Evolutionary conservation across 805 yeast genomes (phyloP), one percentile per base, ranked within the genome.

Genomic region (Lachancea lanzarotensis): DNA sequence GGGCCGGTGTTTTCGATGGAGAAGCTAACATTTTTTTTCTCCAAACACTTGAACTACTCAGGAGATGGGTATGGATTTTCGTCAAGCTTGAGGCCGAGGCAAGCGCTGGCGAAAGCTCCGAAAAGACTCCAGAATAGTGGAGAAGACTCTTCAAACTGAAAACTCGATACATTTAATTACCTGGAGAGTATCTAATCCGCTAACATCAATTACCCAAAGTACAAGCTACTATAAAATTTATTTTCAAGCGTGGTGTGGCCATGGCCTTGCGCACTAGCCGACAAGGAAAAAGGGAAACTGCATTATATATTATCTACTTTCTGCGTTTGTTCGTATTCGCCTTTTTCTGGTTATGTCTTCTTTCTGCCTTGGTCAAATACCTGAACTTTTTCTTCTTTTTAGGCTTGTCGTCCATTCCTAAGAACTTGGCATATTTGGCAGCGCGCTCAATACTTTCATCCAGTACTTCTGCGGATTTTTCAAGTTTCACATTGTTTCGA

Each of bases 51-150:
- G 98, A 93, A 60, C 70, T 93, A 6, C 52, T 82, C 8, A 74
- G 98, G 66, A 75, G 98, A 59, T 86, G 90, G 79, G 65, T 88
- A 42, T 93, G 99, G 99, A 78, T 89, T 35, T 75, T 86, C 49
- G 69, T 91, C 59, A 82, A 93, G 57, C 67, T 90, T 15, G 98
- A 93, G 53, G 77, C 84, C 26, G 97, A 91, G 59, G 42, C 40
- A 25, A 22, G 17, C 29, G 13, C 18, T 15, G 20, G 31, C n/a
- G 42, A 29, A 20, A 22, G 15, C 27, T 36, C 31, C 19, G 39
- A 38, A 22, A 36, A 43, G 35, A 20, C 30, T 12, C 40, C 43
- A 30, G 38, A 43, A 10, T 46, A n/a, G n/a, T n/a, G n/a, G n/a
- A n/a, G n/a, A n/a, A n/a, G n/a, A n/a, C n/a, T n/a, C n/a, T n/a